phyloP scores from a whole-genome alignment of 2,329 filamentous ascomycete species.

The Kalmusia sp. region DNA sequence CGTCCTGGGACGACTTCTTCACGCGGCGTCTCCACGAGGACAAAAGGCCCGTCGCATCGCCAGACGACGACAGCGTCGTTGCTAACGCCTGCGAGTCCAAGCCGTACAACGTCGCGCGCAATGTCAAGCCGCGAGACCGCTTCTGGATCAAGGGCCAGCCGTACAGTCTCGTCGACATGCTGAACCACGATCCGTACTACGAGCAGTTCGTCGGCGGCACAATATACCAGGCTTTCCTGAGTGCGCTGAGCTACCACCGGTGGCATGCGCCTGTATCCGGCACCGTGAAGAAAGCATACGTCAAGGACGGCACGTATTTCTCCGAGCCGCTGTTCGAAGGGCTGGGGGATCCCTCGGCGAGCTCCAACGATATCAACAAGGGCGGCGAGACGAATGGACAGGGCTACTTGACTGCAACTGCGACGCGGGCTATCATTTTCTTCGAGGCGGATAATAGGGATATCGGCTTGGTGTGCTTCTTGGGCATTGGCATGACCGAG shows the following conservation, averaged over 20 bases:
- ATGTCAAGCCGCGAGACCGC: slow-evolving; percentile 63
- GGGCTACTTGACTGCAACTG: slow-evolving; percentile 71
- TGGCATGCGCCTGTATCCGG: slow-evolving; percentile 76
- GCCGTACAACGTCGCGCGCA: slow-evolving; percentile 59
- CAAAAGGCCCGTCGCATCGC: slow-evolving; percentile 64
- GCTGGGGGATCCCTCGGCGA: slow-evolving; percentile 50
- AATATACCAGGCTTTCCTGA: slow-evolving; percentile 75
- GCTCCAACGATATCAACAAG: slow-evolving; percentile 41
- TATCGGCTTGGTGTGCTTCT: slow-evolving; percentile 73
- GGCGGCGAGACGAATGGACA: slow-evolving; percentile 61
- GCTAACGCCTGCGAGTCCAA: slow-evolving; percentile 71
- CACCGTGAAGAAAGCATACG: slow-evolving; percentile 63
- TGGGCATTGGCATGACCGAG: slow-evolving; percentile 79
- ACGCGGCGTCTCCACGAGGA: slow-evolving; percentile 63
- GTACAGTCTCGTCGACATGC: slow-evolving; percentile 70
- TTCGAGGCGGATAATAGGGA: slow-evolving; percentile 72
- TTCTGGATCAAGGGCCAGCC: slow-evolving; percentile 76
- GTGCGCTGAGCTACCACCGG: slow-evolving; percentile 71
- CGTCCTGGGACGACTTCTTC: slow-evolving; percentile 76
- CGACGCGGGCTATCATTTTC: slow-evolving; percentile 73
- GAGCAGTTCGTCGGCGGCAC: slow-evolving; percentile 67
- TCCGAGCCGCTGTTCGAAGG: slow-evolving; percentile 65
- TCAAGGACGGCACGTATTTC: slow-evolving; percentile 72
- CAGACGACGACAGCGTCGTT: slow-evolving; percentile 63
- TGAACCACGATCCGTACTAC: slow-evolving; percentile 62